Conservation (phyloP, 2,329 filamentous ascomycete species). For the Sporothrix pallida region DNA sequence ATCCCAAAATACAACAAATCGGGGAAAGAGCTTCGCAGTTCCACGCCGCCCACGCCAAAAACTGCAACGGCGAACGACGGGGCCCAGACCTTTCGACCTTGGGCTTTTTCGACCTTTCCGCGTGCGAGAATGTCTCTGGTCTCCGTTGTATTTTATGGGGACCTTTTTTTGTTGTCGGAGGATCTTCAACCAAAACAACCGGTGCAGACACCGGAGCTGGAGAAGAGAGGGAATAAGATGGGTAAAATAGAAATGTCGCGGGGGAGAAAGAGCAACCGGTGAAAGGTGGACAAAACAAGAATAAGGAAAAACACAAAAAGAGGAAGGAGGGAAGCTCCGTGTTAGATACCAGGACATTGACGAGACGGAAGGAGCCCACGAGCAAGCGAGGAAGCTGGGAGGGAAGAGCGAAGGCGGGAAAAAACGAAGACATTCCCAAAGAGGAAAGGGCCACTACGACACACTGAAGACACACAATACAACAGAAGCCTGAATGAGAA, state of each 20-base stretch:
- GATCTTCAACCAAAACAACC: conserved; percentile 13
- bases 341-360: not conserved
- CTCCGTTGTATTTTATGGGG: conserved; percentile 25
- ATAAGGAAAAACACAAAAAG: not conserved
- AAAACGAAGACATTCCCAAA: conserved; percentile 10
- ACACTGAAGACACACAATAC: conserved; percentile 6
- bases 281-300: not conserved
- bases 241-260: conserved; percentile 15
- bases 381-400: not conserved
- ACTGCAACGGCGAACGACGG: not conserved
- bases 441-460: conserved; percentile 25
- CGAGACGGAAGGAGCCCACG: not conserved
- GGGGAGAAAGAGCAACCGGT: not conserved
- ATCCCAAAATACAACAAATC: not conserved
- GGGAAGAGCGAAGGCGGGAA: conserved; percentile 16
- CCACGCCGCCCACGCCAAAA: not conserved
- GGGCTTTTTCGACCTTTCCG: not conserved
- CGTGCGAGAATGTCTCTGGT: not conserved
- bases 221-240: conserved; percentile 1
- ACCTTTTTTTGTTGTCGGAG: not conserved
- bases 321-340: not conserved
- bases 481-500: not conserved
- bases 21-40: conserved; percentile 22
- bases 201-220: conserved; percentile 8
- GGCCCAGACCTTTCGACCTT: conserved; percentile 1